Evolutionary conservation across 2,329 filamentous ascomycete species (phyloP), one percentile per base, ranked within the genome.

Genomic region (Fusarium luffae): DNA sequence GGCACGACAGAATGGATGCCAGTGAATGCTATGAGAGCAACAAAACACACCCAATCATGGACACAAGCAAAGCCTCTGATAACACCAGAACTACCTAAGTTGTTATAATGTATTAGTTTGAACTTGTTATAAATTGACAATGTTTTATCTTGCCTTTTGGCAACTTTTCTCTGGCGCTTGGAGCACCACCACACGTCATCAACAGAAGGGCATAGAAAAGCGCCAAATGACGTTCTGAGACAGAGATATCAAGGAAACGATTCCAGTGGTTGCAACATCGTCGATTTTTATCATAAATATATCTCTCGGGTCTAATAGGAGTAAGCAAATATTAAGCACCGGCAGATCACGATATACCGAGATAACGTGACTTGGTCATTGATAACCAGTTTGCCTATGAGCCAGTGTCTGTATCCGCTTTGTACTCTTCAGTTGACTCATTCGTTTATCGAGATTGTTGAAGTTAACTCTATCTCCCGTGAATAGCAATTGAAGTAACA

Each of bases 151-250:
- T 25, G 21, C 25, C 10, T 7, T 25, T 12, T 18, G 5, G 16
- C 4, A 7, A n/a, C 12, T 34, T 23, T 40, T 13, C 21, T 23
- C 14, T 37, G 41, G 40, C 37, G 18, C 41, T 54, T 30, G 28
- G 19, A 37, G 23, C 30, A 49, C 14, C n/a, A 28, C 32, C 32
- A 51, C 51, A 70, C 66, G 66, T 67, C 66, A 69, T 69, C 48
- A 66, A n/a, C 16, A n/a, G 25, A 28, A 47, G 7, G 25, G 46
- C 23, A 42, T 14, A 21, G 28, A 48, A n/a, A 25, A 49, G 41
- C 13, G 9, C 27, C 34, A 27, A 52, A 51, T 48, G 50, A 40
- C 48, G 42, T 55, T 52, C 28, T 49, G 46, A 68, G 49, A 66
- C 41, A 68, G 25, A 23, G 7, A 27, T 13, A 46, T 49, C 18